Evolutionary conservation across 2,329 filamentous ascomycete species (phyloP), one percentile per base, ranked within the genome.

Genomic region (Fusarium albosuccineum): DNA sequence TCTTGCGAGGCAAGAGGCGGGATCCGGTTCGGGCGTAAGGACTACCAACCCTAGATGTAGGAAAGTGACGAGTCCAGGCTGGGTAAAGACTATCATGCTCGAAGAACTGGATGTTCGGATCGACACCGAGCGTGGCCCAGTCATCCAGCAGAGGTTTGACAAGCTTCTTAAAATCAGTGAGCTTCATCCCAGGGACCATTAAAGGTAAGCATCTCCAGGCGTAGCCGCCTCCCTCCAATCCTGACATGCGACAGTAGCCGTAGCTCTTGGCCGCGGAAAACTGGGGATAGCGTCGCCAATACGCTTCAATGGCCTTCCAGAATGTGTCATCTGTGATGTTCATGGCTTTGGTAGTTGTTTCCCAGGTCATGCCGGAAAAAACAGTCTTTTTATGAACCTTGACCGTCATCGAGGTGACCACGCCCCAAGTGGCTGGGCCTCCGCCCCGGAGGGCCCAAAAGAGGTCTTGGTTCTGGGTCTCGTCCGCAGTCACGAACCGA

Each of bases 381-480:
- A 66, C 68, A 22, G 66, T 74, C 73, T 78, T 78, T 6, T 69
- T 60, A 52, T 76, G 74, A 4, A 76, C 73, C 34, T 74, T 73
- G 40, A 78, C 72, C 2, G 73, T 75, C 58, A 79, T 72, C 13
- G 76, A 79, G 17, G 75, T 72, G 29, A 82, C 80, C 14, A 82
- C 76, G 3, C 80, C 81, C 62, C 77, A 82, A 4, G 80, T 82
- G 44, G 75, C 61, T 10, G 46, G 39, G 17, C 82, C 82, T 3
- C 80, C 83, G 7, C 83, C 84, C 29, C 80, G 74, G 17, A 86
- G 72, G 3, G 83, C 83, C 79, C 83, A 85, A 76, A 82, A 86
- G 1, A 86, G 75, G 34, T 86, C 83, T 1, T 74, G 56, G 60
- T 86, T 77, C 14, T 77, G 70, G 8, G 70, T 77, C 29, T 79